These are phyloP conservation scores for Xylaria grammica DNA, from an alignment of 495 filamentous ascomycete genomes.

Conservation along the genomic window DNA sequence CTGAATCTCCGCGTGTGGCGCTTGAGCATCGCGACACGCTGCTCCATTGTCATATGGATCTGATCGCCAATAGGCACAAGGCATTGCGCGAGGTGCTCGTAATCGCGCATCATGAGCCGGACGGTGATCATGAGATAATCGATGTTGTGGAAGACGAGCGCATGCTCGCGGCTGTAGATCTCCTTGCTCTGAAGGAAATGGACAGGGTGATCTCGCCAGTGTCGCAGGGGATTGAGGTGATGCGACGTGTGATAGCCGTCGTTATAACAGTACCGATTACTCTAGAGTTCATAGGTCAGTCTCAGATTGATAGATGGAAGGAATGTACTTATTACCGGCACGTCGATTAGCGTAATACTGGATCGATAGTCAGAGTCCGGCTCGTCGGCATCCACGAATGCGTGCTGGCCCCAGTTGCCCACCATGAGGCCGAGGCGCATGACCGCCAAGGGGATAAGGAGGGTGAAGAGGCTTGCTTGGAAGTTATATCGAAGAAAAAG, in stretches of 20 bases:
- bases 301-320: background rate
- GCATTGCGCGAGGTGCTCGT: constrained; percentile 63
- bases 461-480: constrained; percentile 61
- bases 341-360: constrained; percentile 75
- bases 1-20: constrained; percentile 65
- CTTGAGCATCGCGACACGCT: constrained; percentile 66
- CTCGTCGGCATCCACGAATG: constrained; percentile 70
- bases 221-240: constrained; percentile 72
- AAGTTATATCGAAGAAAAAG: constrained; percentile 53
- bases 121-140: constrained; percentile 74
- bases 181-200: constrained; percentile 67
- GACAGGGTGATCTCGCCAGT: constrained; percentile 75
- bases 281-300: constrained; percentile 42
- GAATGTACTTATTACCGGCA: constrained; percentile 58
- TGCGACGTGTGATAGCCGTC: constrained; percentile 81
- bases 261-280: constrained; percentile 76
- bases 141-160: constrained; percentile 73
- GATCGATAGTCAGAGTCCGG: constrained; percentile 72
- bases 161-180: constrained; percentile 62
- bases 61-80: constrained; percentile 74
- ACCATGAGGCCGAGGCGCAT: constrained; percentile 72
- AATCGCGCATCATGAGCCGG: constrained; percentile 65
- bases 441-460: constrained; percentile 63
- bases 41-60: constrained; percentile 61
- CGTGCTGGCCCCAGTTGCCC: constrained; percentile 79